Evolutionary conservation across 495 filamentous ascomycete genomes (phyloP).

Genomic region (Hypomontagnella monticulosa): DNA sequence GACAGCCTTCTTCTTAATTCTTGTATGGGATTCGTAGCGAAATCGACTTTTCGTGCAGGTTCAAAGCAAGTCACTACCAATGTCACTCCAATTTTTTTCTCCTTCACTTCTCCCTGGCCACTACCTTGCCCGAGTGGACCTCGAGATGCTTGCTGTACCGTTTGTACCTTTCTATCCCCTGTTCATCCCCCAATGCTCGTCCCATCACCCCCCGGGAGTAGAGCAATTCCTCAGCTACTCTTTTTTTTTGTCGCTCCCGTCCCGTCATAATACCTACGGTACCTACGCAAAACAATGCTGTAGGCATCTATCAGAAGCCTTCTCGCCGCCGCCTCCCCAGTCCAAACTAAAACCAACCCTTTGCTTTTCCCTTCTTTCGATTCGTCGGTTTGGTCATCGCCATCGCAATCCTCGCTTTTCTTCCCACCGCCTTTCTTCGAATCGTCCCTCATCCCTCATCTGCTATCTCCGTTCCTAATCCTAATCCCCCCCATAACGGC

Average conservation of each 20-base stretch:
- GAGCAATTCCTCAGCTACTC: constrained; percentile 35
- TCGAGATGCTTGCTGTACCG: constrained; percentile 30
- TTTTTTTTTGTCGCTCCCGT: constrained; percentile 37
- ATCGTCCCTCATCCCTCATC: constrained; percentile 6
- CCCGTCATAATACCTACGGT: constrained; percentile 2
- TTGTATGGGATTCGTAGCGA: constrained; percentile 37
- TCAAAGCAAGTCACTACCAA: constrained; percentile 33
- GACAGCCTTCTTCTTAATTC: constrained; percentile 28
- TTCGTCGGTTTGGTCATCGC: constrained; percentile 39
- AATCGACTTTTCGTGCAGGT: constrained; percentile 27
- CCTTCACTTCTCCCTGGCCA: constrained; percentile 20
- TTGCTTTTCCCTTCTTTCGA: constrained; percentile 31
- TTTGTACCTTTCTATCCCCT: constrained; percentile 36
- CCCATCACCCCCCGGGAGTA: constrained; percentile 34
- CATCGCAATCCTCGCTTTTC: constrained; percentile 31
- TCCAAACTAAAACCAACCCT: constrained; percentile 15
- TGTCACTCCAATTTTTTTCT: constrained; percentile 24
- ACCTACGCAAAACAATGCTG: constrained; percentile 10
- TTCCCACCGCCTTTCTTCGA: constrained; percentile 33
- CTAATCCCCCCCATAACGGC: not conserved
- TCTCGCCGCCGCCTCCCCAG: constrained; percentile 24
- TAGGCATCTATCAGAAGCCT: constrained; percentile 23
- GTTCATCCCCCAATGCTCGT: constrained; percentile 21
- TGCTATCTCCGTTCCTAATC: constrained; percentile 5
- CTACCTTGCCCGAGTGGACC: constrained; percentile 30